Evolutionary conservation across 441 rosid genomes (phyloP), one percentile per base, ranked within the genome.

Genomic region (Adansonia madagascariensis): DNA sequence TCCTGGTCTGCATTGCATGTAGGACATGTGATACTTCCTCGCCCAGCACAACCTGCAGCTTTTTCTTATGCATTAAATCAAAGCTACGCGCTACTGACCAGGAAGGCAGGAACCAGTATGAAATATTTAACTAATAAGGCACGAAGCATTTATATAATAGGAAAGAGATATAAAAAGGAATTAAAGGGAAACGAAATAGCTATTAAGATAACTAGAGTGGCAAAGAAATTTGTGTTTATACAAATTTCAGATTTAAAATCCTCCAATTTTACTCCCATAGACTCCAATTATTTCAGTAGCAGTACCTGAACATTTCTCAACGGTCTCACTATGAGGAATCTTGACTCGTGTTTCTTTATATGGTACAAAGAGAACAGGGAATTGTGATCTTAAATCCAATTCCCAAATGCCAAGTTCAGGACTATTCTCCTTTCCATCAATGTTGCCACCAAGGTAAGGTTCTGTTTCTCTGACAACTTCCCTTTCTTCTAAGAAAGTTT

Each of bases 401-500:
- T 92, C 94, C 97, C 98, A 92, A 43, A 89, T 50, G 52, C 92
- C 98, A 17, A 88, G 88, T 71, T 85, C 90, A 75, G 91, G 84
- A 8, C 81, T 87, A 43, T 77, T 85, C 27, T 87, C 91, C 82
- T 87, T 90, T 61, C 90, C 91, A 49, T 82, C 90, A 72, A 89
- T 60, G 15, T 71, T 79, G 46, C 91, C 96, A 6, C 91, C 89
- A 55, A 11, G 50, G 82, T 82, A 86, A 44, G 96, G 90, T 79
- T 85, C 88, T 12, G 91, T 94, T 86, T 94, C 94, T 71, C 53
- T 85, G 24, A 91, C 68, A 47, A 81, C 82, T 83, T 96, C 97
- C 85, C 98, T 92, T 72, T 94, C 97, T 86, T 94, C 99, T 43
- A 91, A 74, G 78, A 96, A 94, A 55, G 98, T 91, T 49, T 96